phyloP scores from a whole-genome alignment of 805 yeast species.

The Yarrowia sp. region DNA sequence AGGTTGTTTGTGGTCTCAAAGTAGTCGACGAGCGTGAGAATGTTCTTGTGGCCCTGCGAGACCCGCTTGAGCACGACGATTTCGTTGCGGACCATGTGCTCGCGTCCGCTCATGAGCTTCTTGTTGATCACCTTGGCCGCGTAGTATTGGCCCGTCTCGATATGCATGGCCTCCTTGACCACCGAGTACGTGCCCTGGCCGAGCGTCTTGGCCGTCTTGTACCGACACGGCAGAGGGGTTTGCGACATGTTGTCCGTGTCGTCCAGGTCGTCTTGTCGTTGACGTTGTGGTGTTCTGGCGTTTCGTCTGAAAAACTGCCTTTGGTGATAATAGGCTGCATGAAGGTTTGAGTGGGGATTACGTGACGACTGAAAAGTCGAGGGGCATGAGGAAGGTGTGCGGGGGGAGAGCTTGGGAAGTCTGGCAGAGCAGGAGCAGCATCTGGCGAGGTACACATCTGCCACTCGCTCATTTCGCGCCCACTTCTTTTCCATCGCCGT shows the following conservation, averaged over 20 bases:
- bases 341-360: constrained; percentile 20
- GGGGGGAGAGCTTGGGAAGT: neutral
- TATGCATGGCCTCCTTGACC: constrained; percentile 45
- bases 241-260: constrained; percentile 27
- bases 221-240: constrained; percentile 35
- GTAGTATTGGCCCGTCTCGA: constrained; percentile 44
- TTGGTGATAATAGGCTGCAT: neutral
- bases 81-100: constrained; percentile 58
- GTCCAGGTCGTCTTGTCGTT: too few relatives aligned
- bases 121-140: constrained; percentile 57
- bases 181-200: constrained; percentile 48
- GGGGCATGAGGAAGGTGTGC: neutral
- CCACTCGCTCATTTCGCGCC: too few relatives aligned
- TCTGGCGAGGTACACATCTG: too few relatives aligned
- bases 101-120: constrained; percentile 52
- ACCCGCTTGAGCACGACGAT: constrained; percentile 53
- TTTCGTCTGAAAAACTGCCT: neutral
- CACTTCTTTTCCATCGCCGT: too few relatives aligned
- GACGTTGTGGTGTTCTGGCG: neutral
- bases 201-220: constrained; percentile 39
- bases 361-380: constrained; percentile 1
- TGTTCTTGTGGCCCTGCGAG: constrained; percentile 51
- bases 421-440: neutral
- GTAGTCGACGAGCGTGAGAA: constrained; percentile 62
- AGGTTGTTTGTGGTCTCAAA: constrained; percentile 62